Evolutionary conservation across 1,139 yeast genomes (phyloP).

Genomic region (Scheffersomyces lignicola): DNA sequence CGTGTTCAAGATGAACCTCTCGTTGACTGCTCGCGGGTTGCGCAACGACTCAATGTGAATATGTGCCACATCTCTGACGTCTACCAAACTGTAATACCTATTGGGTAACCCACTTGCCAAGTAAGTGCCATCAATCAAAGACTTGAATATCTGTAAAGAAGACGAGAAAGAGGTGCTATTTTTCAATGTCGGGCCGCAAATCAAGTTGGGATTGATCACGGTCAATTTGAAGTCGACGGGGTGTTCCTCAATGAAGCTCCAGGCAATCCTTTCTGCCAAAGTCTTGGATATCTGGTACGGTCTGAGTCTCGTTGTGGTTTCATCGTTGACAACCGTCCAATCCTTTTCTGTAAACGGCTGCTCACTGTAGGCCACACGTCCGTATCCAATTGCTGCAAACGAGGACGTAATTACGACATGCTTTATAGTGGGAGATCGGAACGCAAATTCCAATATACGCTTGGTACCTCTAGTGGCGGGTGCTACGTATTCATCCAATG

Average conservation of each 20-base stretch:
- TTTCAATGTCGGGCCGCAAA: conserved; percentile 39
- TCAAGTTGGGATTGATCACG: conserved; percentile 31
- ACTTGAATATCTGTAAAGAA: conserved; percentile 10
- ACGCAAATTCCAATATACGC: background rate
- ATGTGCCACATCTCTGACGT: conserved; percentile 17
- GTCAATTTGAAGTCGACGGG: conserved; percentile 26
- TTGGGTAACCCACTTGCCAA: background rate
- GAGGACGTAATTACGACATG: conserved; percentile 3
- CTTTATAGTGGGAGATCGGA: background rate
- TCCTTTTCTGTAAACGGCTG: conserved; percentile 4
- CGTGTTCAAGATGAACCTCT: conserved; percentile 1
- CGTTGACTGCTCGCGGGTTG: conserved; percentile 5
- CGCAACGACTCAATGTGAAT: conserved; percentile 13
- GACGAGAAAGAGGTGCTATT: conserved; percentile 8
- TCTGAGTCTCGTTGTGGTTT: background rate
- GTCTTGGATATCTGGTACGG: conserved; percentile 4
- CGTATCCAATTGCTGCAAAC: conserved; percentile 4
- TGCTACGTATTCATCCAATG: conserved; percentile 1
- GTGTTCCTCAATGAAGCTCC: conserved; percentile 14
- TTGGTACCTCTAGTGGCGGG: conserved; percentile 4
- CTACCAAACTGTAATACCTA: conserved; percentile 6
- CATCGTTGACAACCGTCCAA: conserved; percentile 2
- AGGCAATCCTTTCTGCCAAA: conserved; percentile 4
- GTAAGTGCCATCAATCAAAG: conserved; percentile 13
- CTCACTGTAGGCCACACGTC: background rate